Evolutionary conservation across 2,329 filamentous ascomycete genomes (phyloP).

Genomic region (Cytospora schulzeri): DNA sequence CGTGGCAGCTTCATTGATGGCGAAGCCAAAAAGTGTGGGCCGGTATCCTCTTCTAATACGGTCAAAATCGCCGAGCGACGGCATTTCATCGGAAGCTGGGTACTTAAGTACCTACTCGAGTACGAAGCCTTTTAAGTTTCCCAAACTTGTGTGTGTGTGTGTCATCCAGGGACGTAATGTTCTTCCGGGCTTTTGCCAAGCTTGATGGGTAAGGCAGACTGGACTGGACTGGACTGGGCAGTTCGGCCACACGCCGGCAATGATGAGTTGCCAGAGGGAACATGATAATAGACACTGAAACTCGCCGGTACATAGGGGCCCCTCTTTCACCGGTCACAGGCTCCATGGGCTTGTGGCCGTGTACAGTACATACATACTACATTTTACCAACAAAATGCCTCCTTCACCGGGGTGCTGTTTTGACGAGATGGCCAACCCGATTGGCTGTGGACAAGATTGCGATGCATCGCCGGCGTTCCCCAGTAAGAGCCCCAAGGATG

Average conservation of each 20-base stretch:
- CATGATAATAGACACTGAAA: not conserved
- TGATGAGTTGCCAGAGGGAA: not conserved
- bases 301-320: not conserved
- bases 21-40: not conserved
- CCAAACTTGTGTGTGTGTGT: too few relatives aligned
- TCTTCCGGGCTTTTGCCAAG: not conserved
- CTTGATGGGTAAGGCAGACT: too few relatives aligned
- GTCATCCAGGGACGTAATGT: not conserved
- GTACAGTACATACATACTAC: too few relatives aligned
- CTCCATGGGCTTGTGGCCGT: too few relatives aligned
- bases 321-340: too few relatives aligned
- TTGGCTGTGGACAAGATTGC: not conserved
- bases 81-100: not conserved
- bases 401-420: not conserved
- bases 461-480: conserved; percentile 1
- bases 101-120: not conserved
- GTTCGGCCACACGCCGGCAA: not conserved
- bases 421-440: not conserved
- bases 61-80: not conserved
- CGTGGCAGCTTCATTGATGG: not conserved
- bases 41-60: not conserved
- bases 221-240: too few relatives aligned
- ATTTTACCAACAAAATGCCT: not conserved
- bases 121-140: too few relatives aligned
- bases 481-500: not conserved